These are phyloP conservation scores for Ogataea pilisensis DNA, from an alignment of 805 yeast species.

Conservation along the genomic window DNA sequence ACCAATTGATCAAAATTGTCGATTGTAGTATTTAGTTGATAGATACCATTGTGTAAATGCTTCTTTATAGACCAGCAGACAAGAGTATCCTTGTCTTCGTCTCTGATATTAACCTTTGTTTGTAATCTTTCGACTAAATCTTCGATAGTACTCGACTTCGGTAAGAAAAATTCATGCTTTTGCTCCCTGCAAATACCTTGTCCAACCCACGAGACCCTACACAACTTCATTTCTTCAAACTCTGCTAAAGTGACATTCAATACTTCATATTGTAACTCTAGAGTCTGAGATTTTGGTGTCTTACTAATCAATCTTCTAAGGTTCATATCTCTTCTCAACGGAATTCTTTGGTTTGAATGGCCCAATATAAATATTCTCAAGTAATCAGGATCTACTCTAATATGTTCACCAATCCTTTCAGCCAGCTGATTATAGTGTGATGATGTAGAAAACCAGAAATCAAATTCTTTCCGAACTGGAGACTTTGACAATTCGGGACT, in stretches of 20 bases:
- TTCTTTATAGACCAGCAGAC: conserved; percentile 53
- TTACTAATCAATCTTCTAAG: conserved; percentile 34
- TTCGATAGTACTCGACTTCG: conserved; percentile 51
- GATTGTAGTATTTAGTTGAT: conserved; percentile 34
- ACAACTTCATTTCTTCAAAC: conserved; percentile 66
- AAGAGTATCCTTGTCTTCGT: conserved; percentile 42
- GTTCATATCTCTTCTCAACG: conserved; percentile 37
- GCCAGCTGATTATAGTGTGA: conserved; percentile 60
- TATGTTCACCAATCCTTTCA: conserved; percentile 48
- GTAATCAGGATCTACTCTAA: conserved; percentile 53
- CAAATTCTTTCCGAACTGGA: conserved; percentile 32
- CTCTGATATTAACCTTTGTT: conserved; percentile 48
- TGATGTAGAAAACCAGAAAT: conserved; percentile 65
- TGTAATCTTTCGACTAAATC: conserved; percentile 55
- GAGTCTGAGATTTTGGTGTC: conserved; percentile 40
- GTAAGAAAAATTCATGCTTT: conserved; percentile 63
- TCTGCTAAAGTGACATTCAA: conserved; percentile 71
- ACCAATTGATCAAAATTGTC: conserved; percentile 40
- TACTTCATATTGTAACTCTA: conserved; percentile 65
- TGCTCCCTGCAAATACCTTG: conserved; percentile 69
- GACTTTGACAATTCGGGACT: conserved; percentile 11
- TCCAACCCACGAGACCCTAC: conserved; percentile 69
- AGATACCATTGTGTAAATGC: conserved; percentile 28
- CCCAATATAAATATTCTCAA: conserved; percentile 63
- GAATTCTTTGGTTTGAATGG: conserved; percentile 53